phyloP scores from a whole-genome alignment of 805 yeast genomes.

The Kazachstania kunashirensis region DNA sequence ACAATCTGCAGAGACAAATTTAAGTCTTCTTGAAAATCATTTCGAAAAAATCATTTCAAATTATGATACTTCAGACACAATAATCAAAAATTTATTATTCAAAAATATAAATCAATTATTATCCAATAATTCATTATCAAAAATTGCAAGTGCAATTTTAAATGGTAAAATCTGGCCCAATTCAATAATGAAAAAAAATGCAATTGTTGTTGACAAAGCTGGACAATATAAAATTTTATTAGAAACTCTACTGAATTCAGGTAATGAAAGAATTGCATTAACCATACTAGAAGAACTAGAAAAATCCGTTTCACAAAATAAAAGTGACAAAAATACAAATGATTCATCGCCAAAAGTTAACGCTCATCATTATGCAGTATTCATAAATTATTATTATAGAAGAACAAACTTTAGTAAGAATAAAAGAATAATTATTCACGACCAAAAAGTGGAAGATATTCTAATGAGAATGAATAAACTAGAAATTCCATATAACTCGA shows the following conservation, averaged over 20 bases:
- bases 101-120: slow-evolving; percentile 13
- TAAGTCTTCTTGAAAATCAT: slow-evolving; percentile 14
- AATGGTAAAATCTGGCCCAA: too few species aligned
- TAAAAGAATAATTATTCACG: slow-evolving; percentile 11
- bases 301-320: slow-evolving; percentile 7
- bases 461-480: slow-evolving; percentile 20
- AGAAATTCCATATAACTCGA: slow-evolving; percentile 28
- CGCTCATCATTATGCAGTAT: slow-evolving; percentile 34
- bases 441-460: slow-evolving; percentile 1
- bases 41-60: slow-evolving; percentile 13
- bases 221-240: slow-evolving; percentile 22
- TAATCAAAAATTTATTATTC: slow-evolving; percentile 15
- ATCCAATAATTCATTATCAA: slow-evolving; percentile 13
- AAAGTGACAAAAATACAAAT: slow-evolving; percentile 1
- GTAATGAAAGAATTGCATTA: slow-evolving; percentile 25
- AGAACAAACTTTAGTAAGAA: slow-evolving; percentile 1
- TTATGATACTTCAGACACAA: slow-evolving; percentile 10
- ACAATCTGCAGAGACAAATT: neutral
- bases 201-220: too few species aligned
- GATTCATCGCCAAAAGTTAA: slow-evolving; percentile 32
- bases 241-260: slow-evolving; percentile 17
- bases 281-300: slow-evolving; percentile 30
- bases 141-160: too few species aligned
- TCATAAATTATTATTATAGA: slow-evolving; percentile 28
- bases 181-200: slow-evolving; percentile 4